phyloP scores from a whole-genome alignment of 164 flowering plant species.

The Stephania japonica region DNA sequence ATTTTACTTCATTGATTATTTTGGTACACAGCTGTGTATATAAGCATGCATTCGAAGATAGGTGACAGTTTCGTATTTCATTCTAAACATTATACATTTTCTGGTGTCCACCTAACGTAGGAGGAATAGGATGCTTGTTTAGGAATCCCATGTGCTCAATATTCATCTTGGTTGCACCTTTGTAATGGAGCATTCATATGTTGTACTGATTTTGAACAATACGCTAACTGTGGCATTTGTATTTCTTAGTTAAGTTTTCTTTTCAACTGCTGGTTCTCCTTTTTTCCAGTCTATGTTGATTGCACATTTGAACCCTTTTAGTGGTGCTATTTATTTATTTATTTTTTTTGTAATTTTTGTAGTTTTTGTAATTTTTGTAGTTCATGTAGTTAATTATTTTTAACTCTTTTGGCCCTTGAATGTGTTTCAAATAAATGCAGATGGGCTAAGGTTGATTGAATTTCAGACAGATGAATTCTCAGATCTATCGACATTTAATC shows the following conservation, averaged over 20 bases:
- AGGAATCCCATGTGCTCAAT: background rate
- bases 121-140: background rate
- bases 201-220: background rate
- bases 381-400: background rate
- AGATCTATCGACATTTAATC: background rate
- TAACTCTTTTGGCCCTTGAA: background rate
- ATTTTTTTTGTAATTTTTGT: background rate
- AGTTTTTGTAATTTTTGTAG: background rate
- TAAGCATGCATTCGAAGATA: background rate
- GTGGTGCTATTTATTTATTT: background rate
- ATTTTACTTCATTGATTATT: background rate
- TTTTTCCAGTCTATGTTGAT: background rate
- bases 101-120: background rate
- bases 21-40: background rate
- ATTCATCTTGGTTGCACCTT: background rate
- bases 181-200: background rate
- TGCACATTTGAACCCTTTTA: background rate
- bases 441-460: constrained; percentile 20
- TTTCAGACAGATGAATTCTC: background rate
- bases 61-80: no score
- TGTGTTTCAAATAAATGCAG: constrained; percentile 15
- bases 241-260: background rate
- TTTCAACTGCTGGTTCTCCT: background rate
- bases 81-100: background rate
- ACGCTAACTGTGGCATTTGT: background rate